Base-by-base conservation (phyloP, 257 asterid genomes). In the Phtheirospermum japonicum region DNA sequence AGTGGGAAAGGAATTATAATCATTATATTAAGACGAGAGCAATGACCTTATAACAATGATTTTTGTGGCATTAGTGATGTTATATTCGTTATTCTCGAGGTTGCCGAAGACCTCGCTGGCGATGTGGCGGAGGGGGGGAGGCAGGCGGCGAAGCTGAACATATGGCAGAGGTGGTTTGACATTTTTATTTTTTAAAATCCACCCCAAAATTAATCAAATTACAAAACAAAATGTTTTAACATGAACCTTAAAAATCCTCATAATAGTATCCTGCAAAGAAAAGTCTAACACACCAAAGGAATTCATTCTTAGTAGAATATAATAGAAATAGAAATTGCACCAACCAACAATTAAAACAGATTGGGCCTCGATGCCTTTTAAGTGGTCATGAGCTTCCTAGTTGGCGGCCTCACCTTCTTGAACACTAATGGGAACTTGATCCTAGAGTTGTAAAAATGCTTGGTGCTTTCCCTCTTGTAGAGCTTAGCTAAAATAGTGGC, bases 301-400 rank as follows among this genome's bases (percentile, higher is more conserved):
- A 23, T 23, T 23, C 28, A 23, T 23, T 23, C 28, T 5, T 10
- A 12, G 7, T 1, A 1, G 13, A n/a, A 36, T 9, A 36, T 10
- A 40, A 11, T 10, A 40, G 5, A 40, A 40, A 10, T 3, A 40
- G 4, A 6, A 10, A 49, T 6, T 8, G 2, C 2, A n/a, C 13
- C 30, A 9, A 2, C 30, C 12, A 49, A 49, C 55, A 17, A 8
- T 7, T 4, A 0, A 18, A 49, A 49, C 56, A 49, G n/a, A 12
- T 49, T 49, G 31, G 56, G 56, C 31, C 56, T 49, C 8, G 56
- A 49, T 8, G 56, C 56, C n/a, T 18, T 49, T 30, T 49, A 49
- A 49, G 56, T 49, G 56, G 56, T 49, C 31, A 17, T 18, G 4
- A 49, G 56, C 56, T 49, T 49, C 56, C 31, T 49, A n/a, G 55